These are phyloP conservation scores for Trichoderma lentiforme DNA, from an alignment of 2,329 filamentous ascomycete species.

Conservation along the genomic window DNA sequence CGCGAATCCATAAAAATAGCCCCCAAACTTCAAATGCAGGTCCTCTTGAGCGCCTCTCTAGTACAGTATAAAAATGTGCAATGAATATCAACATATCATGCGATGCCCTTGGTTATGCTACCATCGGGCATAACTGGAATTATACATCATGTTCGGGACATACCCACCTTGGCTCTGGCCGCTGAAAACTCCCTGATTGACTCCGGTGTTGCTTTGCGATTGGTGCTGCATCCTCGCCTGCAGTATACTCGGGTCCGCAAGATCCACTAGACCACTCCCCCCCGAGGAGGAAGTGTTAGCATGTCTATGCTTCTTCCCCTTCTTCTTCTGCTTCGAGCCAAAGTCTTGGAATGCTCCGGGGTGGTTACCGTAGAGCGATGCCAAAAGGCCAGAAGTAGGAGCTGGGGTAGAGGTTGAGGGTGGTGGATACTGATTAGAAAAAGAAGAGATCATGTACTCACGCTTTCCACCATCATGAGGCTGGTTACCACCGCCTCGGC, in stretches of 20 bases:
- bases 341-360: constrained; percentile 85
- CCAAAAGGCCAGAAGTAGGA: constrained; percentile 87
- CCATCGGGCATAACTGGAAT: constrained; percentile 67
- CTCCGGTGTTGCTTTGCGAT: constrained; percentile 75
- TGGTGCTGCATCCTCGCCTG: constrained; percentile 94
- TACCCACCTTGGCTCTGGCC: constrained; percentile 94
- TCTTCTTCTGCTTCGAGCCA: constrained; percentile 98
- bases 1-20: constrained; percentile 28
- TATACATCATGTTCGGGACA: constrained; percentile 82
- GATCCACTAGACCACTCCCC: constrained; percentile 99
- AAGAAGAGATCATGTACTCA: constrained; percentile 96
- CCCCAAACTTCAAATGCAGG: constrained; percentile 22
- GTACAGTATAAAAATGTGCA: constrained; percentile 20
- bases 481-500: constrained; percentile 64
- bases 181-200: constrained; percentile 85
- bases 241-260: constrained; percentile 99
- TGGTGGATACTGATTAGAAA: constrained; percentile 81
- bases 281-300: constrained; percentile 99
- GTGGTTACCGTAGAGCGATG: constrained; percentile 85
- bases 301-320: constrained; percentile 99
- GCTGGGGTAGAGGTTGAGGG: constrained; percentile 77
- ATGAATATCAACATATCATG: constrained; percentile 9
- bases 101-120: constrained; percentile 34
- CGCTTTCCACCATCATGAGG: constrained; percentile 87
- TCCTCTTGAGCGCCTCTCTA: constrained; percentile 22